Evolutionary conservation across 2,329 filamentous ascomycete genomes (phyloP), one percentile per base, ranked within the genome.

Genomic region (Aspergillus fumigatus): DNA sequence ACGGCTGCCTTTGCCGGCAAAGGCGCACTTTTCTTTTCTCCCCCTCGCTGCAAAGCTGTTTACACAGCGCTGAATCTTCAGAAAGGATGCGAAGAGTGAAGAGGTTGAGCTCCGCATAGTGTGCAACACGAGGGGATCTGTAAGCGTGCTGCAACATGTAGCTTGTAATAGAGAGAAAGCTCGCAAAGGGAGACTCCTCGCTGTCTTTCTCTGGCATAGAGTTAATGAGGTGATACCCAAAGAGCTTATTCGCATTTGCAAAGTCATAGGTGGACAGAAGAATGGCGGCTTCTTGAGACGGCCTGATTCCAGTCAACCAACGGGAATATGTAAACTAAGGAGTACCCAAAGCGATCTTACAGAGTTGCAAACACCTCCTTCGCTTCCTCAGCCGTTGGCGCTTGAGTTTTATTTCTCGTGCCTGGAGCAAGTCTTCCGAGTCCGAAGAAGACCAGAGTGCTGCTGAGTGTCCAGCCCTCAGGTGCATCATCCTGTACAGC

Each of bases 61-160:
- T 96, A 71, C 89, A 91, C 17, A 95, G 80, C 8, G 85, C 77
- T 32, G 88, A 84, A 70, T 99, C 93, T 74, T 97, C 93, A 53
- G 96, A 84, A 2, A 99, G 78, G 23, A 96, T 85, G 23, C 92
- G 89, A 56, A 97, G 79, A 9, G 92, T 88, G 77, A 96, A 88
- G 17, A 97, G 82, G 65, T 88, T 92, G 25, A 96, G 81, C 65
- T 95, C 88, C 2, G 90, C 87, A 73, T 99, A 99, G 59, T 90
- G 82, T 0, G 90, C 85, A 11, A 90, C 85, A 60, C 94, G 84
- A 29, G 81, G 73, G 3, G 91, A 95, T 21, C 94, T 85, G 73
- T 97, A 89, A 1, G 94, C 92, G 75, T 99, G 93, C 65, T 97
- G 92, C 50, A 96, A 84, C 32, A 97, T 82, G 73, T 99, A 99